phyloP scores from a whole-genome alignment of 352 stramenopile genomes.

The Globisporangium takayamanum region DNA sequence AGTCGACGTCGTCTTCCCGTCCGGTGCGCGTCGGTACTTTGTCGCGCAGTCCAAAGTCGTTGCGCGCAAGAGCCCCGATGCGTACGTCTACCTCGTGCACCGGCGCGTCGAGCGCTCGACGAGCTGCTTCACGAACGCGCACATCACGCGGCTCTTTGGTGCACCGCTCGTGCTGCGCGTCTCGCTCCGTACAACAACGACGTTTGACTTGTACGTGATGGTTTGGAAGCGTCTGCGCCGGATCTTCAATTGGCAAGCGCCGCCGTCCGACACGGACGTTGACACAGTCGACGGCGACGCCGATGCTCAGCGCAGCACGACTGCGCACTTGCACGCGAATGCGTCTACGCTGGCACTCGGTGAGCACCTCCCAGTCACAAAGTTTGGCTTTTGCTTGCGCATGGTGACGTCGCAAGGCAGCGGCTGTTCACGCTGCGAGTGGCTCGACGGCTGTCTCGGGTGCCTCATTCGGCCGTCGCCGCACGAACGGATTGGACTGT shows the following conservation, averaged over 20 bases:
- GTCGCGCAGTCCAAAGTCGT: slow-evolving; percentile 54
- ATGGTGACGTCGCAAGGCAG: slow-evolving; percentile 75
- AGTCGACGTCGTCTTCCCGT: slow-evolving; percentile 62
- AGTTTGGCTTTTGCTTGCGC: slow-evolving; percentile 81
- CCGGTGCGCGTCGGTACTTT: slow-evolving; percentile 52
- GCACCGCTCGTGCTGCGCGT: slow-evolving; percentile 65
- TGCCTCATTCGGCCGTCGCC: slow-evolving; percentile 70
- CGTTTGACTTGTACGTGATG: slow-evolving; percentile 69
- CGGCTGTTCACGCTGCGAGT: slow-evolving; percentile 86
- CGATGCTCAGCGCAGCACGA: slow-evolving; percentile 3
- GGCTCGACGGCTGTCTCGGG: slow-evolving; percentile 81
- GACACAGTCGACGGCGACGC: slow-evolving; percentile 9
- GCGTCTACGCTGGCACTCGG: slow-evolving; percentile 58
- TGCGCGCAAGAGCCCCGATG: slow-evolving; percentile 37
- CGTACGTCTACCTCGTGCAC: slow-evolving; percentile 79
- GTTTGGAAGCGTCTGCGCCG: slow-evolving; percentile 73
- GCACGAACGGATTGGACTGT: slow-evolving; percentile 32
- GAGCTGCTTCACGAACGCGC: slow-evolving; percentile 74
- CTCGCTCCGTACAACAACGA: slow-evolving; percentile 53
- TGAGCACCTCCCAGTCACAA: slow-evolving; percentile 46
- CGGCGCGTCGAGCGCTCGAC: slow-evolving; percentile 75
- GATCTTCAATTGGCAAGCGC: slow-evolving; percentile 81
- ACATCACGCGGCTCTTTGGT: slow-evolving; percentile 76
- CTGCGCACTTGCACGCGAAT: slow-evolving; percentile 23
- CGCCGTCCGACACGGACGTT: slow-evolving; percentile 30